Evolutionary conservation across 306 rosid genomes (phyloP), one percentile per base, ranked within the genome.

Genomic region (Dalbergia cochinchinensis): DNA sequence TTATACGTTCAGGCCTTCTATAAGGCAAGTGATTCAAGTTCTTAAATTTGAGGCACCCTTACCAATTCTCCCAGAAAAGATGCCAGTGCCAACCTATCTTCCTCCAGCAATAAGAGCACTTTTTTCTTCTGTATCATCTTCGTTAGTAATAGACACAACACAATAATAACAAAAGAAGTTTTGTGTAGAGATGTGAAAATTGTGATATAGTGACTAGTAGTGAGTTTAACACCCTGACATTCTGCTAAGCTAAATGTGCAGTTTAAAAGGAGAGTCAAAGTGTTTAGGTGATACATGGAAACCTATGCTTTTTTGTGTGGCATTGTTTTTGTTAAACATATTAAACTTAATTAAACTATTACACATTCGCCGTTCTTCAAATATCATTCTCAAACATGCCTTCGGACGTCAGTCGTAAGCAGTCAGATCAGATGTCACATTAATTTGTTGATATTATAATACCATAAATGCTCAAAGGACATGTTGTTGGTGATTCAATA

Each of bases 1-100:
- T 42, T 31, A 18, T 51, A 10, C 15, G 48, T 48, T 61, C 6
- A 85, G 87, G 54, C 87, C 89, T 7, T 77, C 64, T 67, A 13
- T 75, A 51, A 81, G 81, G 78, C 73, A 83, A 47, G 89, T 71
- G 65, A 85, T 83, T 42, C 87, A 78, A 18, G 83, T 78, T 11
- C 87, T 88, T 31, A 78, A 74, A 33, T 78, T 80, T 65, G 87
- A 88, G 39, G 77, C 73, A 42, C 22, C 67, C 22, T 45, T 78
- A 11, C 91, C 89, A 5, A 26, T 65, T 60, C 82, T 85, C 11
- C 83, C 87, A 7, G 3, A 53, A 50, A 70, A 34, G 11, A 74
- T 85, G 84, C 91, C 85, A 63, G 87, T 77, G 51, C 89, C 87
- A 63, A 73, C 85, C 6, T 83, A 76, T 37, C 63, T 71, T 73